These are phyloP conservation scores for Immersiporthe knoxdaviesiana DNA, from an alignment of 2,329 filamentous ascomycete genomes.

Conservation along the genomic window DNA sequence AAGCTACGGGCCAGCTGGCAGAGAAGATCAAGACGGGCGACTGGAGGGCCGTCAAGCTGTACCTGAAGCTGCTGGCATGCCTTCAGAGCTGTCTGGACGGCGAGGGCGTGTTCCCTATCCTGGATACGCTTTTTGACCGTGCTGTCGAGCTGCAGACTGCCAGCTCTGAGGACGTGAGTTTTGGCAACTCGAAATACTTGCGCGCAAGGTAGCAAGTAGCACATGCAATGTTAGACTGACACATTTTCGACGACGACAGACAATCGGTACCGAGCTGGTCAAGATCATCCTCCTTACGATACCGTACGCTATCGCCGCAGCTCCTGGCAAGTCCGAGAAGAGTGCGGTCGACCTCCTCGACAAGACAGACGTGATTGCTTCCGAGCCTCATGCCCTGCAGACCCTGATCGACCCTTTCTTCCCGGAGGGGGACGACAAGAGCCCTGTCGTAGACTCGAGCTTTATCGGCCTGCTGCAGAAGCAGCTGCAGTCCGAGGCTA, in stretches of 20 bases:
- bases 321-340: constrained; percentile 71
- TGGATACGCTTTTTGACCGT: constrained; percentile 88
- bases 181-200: no score
- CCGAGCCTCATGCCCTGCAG: constrained; percentile 83
- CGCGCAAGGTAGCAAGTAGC: no score
- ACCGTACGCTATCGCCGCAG: constrained; percentile 81
- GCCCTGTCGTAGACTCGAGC: constrained; percentile 66
- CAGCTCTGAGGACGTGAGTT: constrained; percentile 85
- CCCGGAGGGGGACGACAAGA: constrained; percentile 63
- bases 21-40: constrained; percentile 70
- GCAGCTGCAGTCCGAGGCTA: constrained; percentile 79
- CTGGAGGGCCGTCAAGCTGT: constrained; percentile 90
- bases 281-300: constrained; percentile 96
- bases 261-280: constrained; percentile 81
- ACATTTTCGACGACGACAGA: constrained; percentile 47
- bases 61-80: constrained; percentile 87
- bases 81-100: constrained; percentile 79
- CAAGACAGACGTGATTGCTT: constrained; percentile 93
- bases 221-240: constrained; percentile 10
- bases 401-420: constrained; percentile 84
- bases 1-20: constrained; percentile 65
- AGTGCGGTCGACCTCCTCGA: constrained; percentile 76
- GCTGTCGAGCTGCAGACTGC: constrained; percentile 94
- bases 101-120: constrained; percentile 80
- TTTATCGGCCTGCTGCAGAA: constrained; percentile 81